These are phyloP conservation scores for Aspergillus thermomutatus DNA, from an alignment of 2,329 filamentous ascomycete species.

Conservation along the genomic window DNA sequence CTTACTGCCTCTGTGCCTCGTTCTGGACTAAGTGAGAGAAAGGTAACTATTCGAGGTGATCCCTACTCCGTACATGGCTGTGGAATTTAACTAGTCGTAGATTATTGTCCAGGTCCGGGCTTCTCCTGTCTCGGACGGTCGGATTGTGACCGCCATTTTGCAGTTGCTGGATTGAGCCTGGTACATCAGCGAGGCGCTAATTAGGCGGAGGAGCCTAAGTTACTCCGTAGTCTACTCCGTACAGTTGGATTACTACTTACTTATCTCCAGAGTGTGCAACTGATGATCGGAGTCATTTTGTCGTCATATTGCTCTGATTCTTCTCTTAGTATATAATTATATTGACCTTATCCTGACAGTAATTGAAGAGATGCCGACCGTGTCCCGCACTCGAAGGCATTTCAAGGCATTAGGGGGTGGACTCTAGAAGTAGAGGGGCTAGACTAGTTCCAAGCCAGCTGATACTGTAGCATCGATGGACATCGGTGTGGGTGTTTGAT, in stretches of 20 bases:
- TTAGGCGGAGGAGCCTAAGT: constrained; percentile 1
- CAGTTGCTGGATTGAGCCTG: constrained; percentile 10
- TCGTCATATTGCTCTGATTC: not conserved
- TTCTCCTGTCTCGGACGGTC: constrained; percentile 4
- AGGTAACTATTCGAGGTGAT: constrained; percentile 1
- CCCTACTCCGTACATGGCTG: constrained; percentile 8
- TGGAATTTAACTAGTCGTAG: not conserved
- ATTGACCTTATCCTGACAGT: not conserved
- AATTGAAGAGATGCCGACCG: not conserved
- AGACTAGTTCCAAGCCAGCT: not conserved
- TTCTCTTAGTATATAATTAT: not conserved
- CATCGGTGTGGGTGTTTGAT: not conserved
- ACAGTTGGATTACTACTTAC: not conserved
- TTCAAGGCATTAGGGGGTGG: no score
- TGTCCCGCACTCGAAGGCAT: not conserved
- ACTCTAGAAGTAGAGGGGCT: not conserved
- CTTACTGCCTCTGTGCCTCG: not conserved
- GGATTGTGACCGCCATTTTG: constrained; percentile 15
- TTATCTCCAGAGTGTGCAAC: not conserved
- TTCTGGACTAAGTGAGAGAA: not conserved
- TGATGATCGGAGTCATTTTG: not conserved
- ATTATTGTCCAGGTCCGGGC: not conserved
- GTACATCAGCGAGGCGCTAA: constrained; percentile 9
- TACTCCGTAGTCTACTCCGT: no score
- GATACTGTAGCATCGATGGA: not conserved